Evolutionary conservation across 371 early-diverging fungal species (phyloP), one percentile per base, ranked within the genome.

Genomic region (Chytridium lagenaria): DNA sequence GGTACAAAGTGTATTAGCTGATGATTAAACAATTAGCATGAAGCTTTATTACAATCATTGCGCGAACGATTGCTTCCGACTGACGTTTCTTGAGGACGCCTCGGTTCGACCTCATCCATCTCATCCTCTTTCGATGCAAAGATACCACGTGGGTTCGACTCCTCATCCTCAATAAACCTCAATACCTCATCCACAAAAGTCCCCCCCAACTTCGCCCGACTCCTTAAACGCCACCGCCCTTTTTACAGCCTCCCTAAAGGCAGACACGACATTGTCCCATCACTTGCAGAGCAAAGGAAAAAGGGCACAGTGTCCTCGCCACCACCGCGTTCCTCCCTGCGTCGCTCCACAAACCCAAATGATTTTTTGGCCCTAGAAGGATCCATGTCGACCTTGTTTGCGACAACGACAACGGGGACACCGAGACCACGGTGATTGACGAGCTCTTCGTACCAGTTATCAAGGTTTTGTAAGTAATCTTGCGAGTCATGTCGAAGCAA

Each of bases 391-490:
- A 87, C 78, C 72, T 87, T 87, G 77, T 87, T 87, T 26, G 85
- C 87, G 12, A 87, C 78, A 1, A 85, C 77, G 22, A 85, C 71
- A 7, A 85, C 81, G 50, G 84, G 79, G 65, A 78, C 68, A 23
- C 72, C 38, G 30, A 71, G 33, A 22, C 83, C 83, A 7, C 84
- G 74, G 66, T 78, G 76, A 37, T 61, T 31, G 31, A 76, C 68
- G 44, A 85, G 73, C 76, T 85, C 83, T 15, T 80, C 77, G 74
- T 85, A 87, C 87, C 87, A 87, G 34, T 66, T 68, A 50, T 87
- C 85, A 30, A 87, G 73, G 73, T 85, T 83, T 87, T 87, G 76
- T 87, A 86, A 31, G 87, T 87, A 44, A 85, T 70, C 77, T 87
- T 87, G 23, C 87, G 78, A 33, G 84, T 83, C 61, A 85, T 74